Base-by-base conservation (phyloP, 305 asterid species). In the Plantago rigida region DNA sequence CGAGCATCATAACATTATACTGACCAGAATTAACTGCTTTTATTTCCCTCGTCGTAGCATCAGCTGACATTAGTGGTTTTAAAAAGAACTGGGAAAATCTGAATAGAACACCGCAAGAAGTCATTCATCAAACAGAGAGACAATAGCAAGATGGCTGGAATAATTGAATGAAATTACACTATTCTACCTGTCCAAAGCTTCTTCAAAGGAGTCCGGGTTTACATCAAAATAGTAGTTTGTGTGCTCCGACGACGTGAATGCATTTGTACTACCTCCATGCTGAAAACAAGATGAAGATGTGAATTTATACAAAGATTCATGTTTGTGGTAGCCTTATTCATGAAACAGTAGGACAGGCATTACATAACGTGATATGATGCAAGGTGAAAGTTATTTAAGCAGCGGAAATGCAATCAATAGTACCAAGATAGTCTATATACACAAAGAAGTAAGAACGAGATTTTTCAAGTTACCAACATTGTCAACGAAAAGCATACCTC, bases 181-280 rank as follows among this genome's bases (percentile, higher is more conserved):
- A 17, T 56, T 73, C 28, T 72, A 84, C 98, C 98, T 86, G 81
- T 91, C 98, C 83, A 91, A 67, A 59, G 96, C 98, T 70, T 87
- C 98, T 62, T 86, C 95, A 62, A 87, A 87, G 63, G 78, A 65
- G 68, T 91, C 94, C 39, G 88, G 87, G 79, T 87, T 87, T 47
- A 91, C 84, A 76, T 91, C 98, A 75, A 86, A 91, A 77, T 61
- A 70, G 75, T 80, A 91, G 74, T 87, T 87, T 78, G 98, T 87
- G 74, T 84, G 79, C 73, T 84, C 93, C 56, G 93, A 72, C 48
- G 93, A 54, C 15, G 98, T 91, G 78, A 86, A 91, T 59, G 98
- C 98, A 83, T 91, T 91, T 57, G 93, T 86, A 76, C 92, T 87
- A 67, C 98, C 98, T 53, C 96, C 96, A 74, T 88, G 91, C 98